A percentile compares a stretch with the other conserved stretches of the same genome.
Evolutionary conservation across 1,284 basidiomycete species (phyloP).

Genomic region (Pterula multifida): DNA sequence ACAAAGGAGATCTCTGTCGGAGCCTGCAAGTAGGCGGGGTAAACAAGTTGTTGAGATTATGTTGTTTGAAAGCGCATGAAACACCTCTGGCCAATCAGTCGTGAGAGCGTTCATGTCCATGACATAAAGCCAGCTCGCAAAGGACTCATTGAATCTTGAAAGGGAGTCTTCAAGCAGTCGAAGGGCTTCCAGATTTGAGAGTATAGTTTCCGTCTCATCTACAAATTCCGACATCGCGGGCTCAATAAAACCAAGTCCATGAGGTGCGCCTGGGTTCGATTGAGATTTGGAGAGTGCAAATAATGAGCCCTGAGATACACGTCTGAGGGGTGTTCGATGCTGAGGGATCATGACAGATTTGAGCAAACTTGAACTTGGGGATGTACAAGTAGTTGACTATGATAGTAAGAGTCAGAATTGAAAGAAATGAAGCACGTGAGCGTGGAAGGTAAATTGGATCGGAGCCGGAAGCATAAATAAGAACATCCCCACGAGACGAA

Average conservation of each 20-base stretch:
- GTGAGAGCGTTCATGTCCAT: constrained; percentile 94
- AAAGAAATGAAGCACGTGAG: background rate
- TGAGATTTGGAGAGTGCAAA: constrained; percentile 71
- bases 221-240: constrained; percentile 77
- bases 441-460: background rate
- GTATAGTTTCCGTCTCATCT: constrained; percentile 77
- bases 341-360: background rate
- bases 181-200: constrained; percentile 65
- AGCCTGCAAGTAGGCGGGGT: constrained; percentile 26
- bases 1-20: constrained; percentile 52
- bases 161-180: constrained; percentile 66
- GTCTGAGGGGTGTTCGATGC: constrained; percentile 73
- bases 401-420: too few relatives aligned
- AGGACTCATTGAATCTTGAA: constrained; percentile 84
- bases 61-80: constrained; percentile 13
- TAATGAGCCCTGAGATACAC: constrained; percentile 86
- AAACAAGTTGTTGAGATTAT: background rate
- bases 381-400: too few relatives aligned
- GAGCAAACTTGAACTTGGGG: too few relatives aligned
- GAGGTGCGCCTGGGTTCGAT: constrained; percentile 58
- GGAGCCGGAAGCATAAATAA: background rate
- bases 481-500: background rate
- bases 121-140: constrained; percentile 83
- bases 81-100: constrained; percentile 84
- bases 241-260: constrained; percentile 79